Conservation (phyloP, 2,329 filamentous ascomycete genomes). For the Whalleya microplaca region DNA sequence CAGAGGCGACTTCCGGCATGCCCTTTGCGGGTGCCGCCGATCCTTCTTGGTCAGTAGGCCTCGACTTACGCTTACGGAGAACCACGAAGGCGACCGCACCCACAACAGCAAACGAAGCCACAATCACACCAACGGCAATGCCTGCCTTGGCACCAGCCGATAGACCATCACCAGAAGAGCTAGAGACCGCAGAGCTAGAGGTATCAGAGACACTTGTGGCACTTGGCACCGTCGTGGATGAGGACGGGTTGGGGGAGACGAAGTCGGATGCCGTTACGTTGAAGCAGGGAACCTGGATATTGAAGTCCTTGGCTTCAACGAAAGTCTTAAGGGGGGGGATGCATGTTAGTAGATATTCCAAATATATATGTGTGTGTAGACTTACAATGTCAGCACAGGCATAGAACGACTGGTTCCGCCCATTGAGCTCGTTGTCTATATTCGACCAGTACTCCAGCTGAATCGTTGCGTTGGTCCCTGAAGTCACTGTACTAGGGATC, state of each 20-base stretch:
- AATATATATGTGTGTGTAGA: background rate
- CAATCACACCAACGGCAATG: conserved; percentile 41
- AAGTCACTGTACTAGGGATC: conserved; percentile 30
- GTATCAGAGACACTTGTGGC: conserved; percentile 12
- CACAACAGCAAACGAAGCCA: conserved; percentile 37
- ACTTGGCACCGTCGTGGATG: conserved; percentile 21
- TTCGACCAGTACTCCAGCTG: conserved; percentile 43
- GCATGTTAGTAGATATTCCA: background rate
- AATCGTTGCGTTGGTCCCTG: conserved; percentile 42
- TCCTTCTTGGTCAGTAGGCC: conserved; percentile 16
- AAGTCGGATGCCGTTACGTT: conserved; percentile 41
- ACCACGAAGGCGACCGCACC: conserved; percentile 35
- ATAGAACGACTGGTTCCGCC: conserved; percentile 42
- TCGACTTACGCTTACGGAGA: conserved; percentile 26
- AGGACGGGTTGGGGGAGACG: conserved; percentile 28
- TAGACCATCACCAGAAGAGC: conserved; percentile 31
- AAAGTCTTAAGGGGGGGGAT: conserved; percentile 34
- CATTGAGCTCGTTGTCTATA: conserved; percentile 34
- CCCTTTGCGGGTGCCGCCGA: conserved; percentile 8
- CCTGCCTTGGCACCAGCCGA: conserved; percentile 41
- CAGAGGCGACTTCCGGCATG: conserved; percentile 25
- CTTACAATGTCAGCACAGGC: conserved; percentile 45
- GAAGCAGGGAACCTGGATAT: conserved; percentile 40
- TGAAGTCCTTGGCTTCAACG: conserved; percentile 37
- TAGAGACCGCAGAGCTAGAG: conserved; percentile 6